These are phyloP conservation scores for Arthrobotrys iridis DNA, from an alignment of 2,329 filamentous ascomycete species.

Conservation along the genomic window DNA sequence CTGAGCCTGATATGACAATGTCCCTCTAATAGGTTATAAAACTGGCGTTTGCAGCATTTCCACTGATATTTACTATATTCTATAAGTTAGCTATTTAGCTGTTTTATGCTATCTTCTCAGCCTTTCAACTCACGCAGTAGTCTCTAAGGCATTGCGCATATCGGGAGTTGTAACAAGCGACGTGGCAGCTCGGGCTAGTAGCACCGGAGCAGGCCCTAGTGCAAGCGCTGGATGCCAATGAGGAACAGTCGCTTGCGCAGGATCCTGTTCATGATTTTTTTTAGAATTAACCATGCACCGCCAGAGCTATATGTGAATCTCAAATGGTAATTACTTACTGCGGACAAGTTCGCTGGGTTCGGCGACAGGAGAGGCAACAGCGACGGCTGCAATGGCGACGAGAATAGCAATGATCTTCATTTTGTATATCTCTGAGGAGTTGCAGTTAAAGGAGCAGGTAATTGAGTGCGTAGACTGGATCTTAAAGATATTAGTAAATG, in stretches of 20 bases:
- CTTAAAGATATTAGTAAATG: too few relatives aligned
- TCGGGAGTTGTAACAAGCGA: conserved; percentile 9
- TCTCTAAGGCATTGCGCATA: background rate
- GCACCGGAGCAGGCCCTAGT: background rate
- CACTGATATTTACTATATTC: too few relatives aligned
- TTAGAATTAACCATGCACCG: background rate
- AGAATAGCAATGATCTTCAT: conserved; percentile 10
- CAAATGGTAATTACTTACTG: background rate
- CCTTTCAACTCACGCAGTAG: conserved; percentile 1
- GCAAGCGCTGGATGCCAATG: background rate
- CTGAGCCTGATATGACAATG: too few relatives aligned
- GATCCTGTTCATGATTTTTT: background rate
- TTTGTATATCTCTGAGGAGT: background rate
- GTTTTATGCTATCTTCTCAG: too few relatives aligned
- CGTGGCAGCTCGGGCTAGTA: conserved; percentile 16
- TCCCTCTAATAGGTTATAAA: too few relatives aligned
- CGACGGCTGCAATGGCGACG: background rate
- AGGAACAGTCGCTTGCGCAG: conserved; percentile 2
- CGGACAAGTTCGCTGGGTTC: background rate
- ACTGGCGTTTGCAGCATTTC: too few relatives aligned
- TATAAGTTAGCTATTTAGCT: too few relatives aligned
- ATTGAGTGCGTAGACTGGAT: background rate
- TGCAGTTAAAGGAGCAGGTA: background rate
- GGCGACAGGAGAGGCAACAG: conserved; percentile 8
- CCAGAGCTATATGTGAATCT: background rate